Evolutionary conservation across 2,329 filamentous ascomycete genomes (phyloP).

Genomic region (Stemphylium lycopersici): DNA sequence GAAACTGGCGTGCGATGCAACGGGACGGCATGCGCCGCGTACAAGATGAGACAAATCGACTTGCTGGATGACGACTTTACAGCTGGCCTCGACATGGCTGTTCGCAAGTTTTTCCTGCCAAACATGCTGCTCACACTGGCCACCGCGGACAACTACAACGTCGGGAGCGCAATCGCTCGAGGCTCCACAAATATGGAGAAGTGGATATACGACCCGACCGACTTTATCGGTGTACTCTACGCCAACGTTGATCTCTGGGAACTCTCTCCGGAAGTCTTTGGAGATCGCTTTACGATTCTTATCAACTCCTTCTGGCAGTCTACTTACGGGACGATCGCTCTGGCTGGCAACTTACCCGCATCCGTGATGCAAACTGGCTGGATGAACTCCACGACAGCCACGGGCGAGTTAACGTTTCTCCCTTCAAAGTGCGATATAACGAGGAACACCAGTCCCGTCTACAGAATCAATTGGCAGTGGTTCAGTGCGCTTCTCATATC

Average conservation of each 20-base stretch:
- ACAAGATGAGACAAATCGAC: constrained; percentile 30
- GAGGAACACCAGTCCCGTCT: constrained; percentile 10
- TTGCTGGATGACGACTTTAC: constrained; percentile 23
- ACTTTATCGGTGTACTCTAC: constrained; percentile 28
- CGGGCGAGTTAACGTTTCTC: constrained; percentile 26
- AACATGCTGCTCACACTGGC: too few species aligned
- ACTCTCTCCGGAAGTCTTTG: constrained; percentile 23
- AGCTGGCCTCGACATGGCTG: constrained; percentile 9
- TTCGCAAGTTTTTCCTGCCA: constrained; percentile 14
- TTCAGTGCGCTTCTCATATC: constrained; percentile 30
- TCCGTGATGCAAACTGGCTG: constrained; percentile 22
- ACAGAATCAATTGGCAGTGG: constrained; percentile 37
- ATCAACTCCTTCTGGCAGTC: constrained; percentile 34
- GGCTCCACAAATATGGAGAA: constrained; percentile 35
- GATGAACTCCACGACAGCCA: constrained; percentile 1
- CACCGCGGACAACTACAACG: too few species aligned
- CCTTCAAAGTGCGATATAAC: constrained; percentile 14
- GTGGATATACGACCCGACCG: constrained; percentile 6
- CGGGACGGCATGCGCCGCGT: constrained; percentile 20
- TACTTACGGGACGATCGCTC: constrained; percentile 5
- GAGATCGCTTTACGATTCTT: constrained; percentile 33
- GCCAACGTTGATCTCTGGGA: constrained; percentile 27
- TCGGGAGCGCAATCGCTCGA: too few species aligned
- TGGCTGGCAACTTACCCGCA: constrained; percentile 18
- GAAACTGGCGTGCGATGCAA: constrained; percentile 32